Conservation (phyloP, 495 filamentous ascomycete species). For the Penicillium crystallinum region DNA sequence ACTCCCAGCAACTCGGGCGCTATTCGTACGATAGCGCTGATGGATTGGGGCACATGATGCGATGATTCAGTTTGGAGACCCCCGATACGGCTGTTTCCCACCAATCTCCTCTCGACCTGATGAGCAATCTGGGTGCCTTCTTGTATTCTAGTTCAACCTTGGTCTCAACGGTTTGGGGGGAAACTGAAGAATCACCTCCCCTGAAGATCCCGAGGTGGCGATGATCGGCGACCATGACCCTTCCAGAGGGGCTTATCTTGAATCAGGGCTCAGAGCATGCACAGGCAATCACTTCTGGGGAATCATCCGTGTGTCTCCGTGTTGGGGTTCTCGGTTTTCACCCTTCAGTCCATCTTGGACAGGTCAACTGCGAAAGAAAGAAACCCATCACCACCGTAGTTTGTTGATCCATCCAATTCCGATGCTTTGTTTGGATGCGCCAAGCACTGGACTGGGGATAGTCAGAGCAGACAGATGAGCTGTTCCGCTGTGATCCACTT, state of each 20-base stretch:
- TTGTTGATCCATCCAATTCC: slow-evolving; percentile 21
- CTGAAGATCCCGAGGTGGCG: slow-evolving; percentile 1
- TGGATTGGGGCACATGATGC: not conserved
- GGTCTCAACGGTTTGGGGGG: too few relatives aligned
- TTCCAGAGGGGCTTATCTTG: slow-evolving; percentile 1
- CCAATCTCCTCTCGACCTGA: too few relatives aligned
- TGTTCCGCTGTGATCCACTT: slow-evolving; percentile 14
- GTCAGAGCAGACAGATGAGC: slow-evolving; percentile 13
- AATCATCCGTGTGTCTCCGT: not conserved
- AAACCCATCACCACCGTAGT: not conserved
- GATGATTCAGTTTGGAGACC: not conserved
- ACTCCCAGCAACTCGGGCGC: not conserved
- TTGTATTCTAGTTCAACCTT: too few relatives aligned
- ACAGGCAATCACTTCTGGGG: not conserved
- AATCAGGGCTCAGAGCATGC: too few relatives aligned
- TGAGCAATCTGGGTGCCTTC: too few relatives aligned
- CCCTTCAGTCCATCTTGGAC: too few relatives aligned
- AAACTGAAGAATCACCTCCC: not conserved
- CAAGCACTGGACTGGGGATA: slow-evolving; percentile 20
- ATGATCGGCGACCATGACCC: slow-evolving; percentile 14
- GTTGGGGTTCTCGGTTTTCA: too few relatives aligned
- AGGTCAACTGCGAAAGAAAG: not conserved
- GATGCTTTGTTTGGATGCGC: slow-evolving; percentile 17
- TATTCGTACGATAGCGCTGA: not conserved
- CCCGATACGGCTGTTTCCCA: not conserved